phyloP scores from a whole-genome alignment of 1,284 basidiomycete species.

The Ganoderma lingzhi region DNA sequence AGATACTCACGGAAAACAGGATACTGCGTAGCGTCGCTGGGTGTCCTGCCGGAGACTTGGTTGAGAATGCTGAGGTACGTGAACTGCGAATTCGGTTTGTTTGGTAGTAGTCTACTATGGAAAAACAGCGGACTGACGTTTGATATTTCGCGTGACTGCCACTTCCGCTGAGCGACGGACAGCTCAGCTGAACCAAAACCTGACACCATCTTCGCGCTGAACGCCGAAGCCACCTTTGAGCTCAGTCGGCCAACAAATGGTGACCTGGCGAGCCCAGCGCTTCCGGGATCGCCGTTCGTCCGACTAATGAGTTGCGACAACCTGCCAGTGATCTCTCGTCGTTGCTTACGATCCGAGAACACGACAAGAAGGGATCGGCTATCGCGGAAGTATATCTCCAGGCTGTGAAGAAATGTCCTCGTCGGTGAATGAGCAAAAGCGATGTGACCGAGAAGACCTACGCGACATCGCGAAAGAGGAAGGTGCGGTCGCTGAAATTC shows the following conservation, averaged over 20 bases:
- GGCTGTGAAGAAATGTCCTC: slow-evolving; percentile 47
- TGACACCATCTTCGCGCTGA: slow-evolving; percentile 48
- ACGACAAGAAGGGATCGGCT: slow-evolving; percentile 85
- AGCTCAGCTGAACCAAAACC: slow-evolving; percentile 64
- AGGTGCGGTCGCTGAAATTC: slow-evolving; percentile 83
- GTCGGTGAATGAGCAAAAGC: not conserved
- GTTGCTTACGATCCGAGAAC: slow-evolving; percentile 74
- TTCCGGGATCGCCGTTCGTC: slow-evolving; percentile 47
- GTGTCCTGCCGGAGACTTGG: slow-evolving; percentile 90
- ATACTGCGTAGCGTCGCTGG: slow-evolving; percentile 94
- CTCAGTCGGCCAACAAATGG: slow-evolving; percentile 61
- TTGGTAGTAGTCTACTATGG: not conserved
- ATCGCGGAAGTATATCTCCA: slow-evolving; percentile 93
- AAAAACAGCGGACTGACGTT: slow-evolving; percentile 63
- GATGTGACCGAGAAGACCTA: slow-evolving; percentile 48
- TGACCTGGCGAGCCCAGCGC: slow-evolving; percentile 54
- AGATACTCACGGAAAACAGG: slow-evolving; percentile 87
- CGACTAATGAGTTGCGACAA: slow-evolving; percentile 58
- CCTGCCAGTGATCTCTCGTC: slow-evolving; percentile 70
- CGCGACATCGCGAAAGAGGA: slow-evolving; percentile 92
- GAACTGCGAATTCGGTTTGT: slow-evolving; percentile 58
- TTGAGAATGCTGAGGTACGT: slow-evolving; percentile 89
- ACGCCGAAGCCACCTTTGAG: slow-evolving; percentile 49
- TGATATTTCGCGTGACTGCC: slow-evolving; percentile 90
- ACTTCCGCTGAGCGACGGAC: slow-evolving; percentile 74